These are phyloP conservation scores for Blastobotrys aristatus DNA, from an alignment of 1,139 yeast genomes.

Conservation along the genomic window DNA sequence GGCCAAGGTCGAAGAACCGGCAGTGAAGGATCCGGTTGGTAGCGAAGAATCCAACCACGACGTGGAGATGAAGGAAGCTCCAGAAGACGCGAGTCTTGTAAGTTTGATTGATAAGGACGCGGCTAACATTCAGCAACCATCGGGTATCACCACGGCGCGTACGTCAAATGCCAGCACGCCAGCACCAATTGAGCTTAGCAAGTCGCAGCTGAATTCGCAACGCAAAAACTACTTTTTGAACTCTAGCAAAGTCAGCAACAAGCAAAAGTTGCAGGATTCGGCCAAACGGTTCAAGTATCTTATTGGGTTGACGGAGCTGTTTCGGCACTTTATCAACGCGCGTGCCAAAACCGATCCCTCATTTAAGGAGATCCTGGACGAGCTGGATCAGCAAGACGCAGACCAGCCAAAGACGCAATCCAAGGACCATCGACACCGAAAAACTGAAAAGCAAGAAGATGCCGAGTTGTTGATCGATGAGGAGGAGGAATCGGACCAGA, in stretches of 20 bases:
- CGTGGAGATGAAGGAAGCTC: conserved; percentile 11
- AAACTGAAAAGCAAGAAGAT: conserved; percentile 88
- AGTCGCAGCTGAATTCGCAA: conserved; percentile 26
- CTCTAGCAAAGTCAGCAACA: conserved; percentile 25
- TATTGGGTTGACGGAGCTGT: conserved; percentile 75
- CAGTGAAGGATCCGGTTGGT: background rate
- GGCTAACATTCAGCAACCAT: conserved; percentile 8
- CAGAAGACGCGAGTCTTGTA: conserved; percentile 4
- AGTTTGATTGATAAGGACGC: background rate
- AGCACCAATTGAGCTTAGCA: conserved; percentile 24
- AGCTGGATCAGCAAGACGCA: conserved; percentile 42
- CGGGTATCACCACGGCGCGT: conserved; percentile 14
- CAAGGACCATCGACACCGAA: conserved; percentile 39
- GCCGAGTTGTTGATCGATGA: conserved; percentile 77
- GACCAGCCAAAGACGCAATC: conserved; percentile 24
- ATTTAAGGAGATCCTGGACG: conserved; percentile 53
- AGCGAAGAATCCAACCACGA: no score
- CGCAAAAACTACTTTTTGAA: conserved; percentile 30
- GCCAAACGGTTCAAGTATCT: conserved; percentile 76
- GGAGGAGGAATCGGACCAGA: conserved; percentile 39
- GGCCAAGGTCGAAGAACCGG: background rate
- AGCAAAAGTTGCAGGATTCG: conserved; percentile 45
- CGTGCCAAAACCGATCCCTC: conserved; percentile 70
- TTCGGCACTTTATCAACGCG: conserved; percentile 81
- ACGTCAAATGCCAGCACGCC: conserved; percentile 19